phyloP scores from a whole-genome alignment of 2,329 filamentous ascomycete genomes.

The Fusarium humuli region DNA sequence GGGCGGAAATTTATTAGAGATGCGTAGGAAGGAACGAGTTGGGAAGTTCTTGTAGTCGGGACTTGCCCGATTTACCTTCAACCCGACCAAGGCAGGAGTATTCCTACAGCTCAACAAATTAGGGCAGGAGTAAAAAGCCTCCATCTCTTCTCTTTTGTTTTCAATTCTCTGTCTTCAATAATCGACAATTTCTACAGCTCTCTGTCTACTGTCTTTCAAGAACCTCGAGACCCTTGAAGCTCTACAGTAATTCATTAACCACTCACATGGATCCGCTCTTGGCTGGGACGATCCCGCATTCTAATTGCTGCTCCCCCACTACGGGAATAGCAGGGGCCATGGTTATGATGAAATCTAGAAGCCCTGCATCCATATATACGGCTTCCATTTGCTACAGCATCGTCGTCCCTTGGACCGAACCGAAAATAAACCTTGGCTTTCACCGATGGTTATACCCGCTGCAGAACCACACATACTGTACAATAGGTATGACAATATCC shows the following conservation, averaged over 20 bases:
- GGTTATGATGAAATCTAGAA: slow-evolving; percentile 39
- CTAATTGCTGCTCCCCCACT: slow-evolving; percentile 29
- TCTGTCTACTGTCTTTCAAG: background rate
- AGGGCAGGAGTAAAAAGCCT: too few species aligned
- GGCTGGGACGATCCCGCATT: slow-evolving; percentile 10
- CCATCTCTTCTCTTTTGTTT: background rate
- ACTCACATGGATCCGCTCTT: background rate
- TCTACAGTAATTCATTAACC: background rate
- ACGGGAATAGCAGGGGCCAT: slow-evolving; percentile 32
- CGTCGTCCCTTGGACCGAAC: slow-evolving; percentile 47
- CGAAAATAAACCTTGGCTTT: slow-evolving; percentile 39
- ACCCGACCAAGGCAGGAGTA: background rate
- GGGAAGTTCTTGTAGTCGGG: background rate
- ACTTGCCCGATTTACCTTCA: background rate
- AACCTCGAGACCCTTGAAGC: background rate
- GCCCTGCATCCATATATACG: slow-evolving; percentile 10
- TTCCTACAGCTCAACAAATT: background rate
- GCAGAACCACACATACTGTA: background rate
- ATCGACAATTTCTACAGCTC: background rate
- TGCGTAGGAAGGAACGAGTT: background rate
- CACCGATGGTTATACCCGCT: slow-evolving; percentile 15
- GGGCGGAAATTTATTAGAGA: background rate
- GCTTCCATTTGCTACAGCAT: slow-evolving; percentile 10
- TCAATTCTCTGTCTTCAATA: background rate
- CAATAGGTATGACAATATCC: background rate